Percentiles rank a stretch among this genome's conserved stretches.
phyloP scores from a whole-genome alignment of 176 grass and related monocot species.

The Themeda triandra region DNA sequence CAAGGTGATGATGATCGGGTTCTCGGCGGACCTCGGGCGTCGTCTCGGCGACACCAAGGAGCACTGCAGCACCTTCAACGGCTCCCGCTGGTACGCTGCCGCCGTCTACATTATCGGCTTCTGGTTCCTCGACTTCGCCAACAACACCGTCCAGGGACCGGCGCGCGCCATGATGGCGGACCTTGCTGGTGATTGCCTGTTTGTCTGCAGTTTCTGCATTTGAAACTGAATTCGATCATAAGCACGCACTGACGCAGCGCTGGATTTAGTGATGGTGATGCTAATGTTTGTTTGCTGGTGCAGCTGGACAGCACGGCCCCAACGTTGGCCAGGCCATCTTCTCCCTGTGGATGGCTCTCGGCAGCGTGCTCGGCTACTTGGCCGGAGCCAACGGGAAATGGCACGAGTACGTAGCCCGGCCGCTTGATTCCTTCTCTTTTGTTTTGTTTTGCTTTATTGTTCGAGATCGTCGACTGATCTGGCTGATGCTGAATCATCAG shows the following conservation, averaged over 20 bases:
- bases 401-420: conserved; percentile 31
- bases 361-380: conserved; percentile 81
- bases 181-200: conserved; percentile 28
- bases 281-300: neutral
- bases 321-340: conserved; percentile 63
- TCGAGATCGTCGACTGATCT: neutral
- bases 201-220: too few species aligned
- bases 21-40: conserved; percentile 84
- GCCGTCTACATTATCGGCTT: conserved; percentile 76
- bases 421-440: neutral
- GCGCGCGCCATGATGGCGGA: conserved; percentile 58
- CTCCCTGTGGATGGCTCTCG: conserved; percentile 85
- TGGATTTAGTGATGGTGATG: neutral
- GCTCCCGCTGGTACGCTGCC: conserved; percentile 57
- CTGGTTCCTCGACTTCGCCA: conserved; percentile 91
- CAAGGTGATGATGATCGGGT: conserved; percentile 54
- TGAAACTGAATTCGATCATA: neutral
- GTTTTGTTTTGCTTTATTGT: neutral
- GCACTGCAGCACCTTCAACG: conserved; percentile 63
- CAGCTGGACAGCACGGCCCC: conserved; percentile 40
- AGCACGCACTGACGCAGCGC: too few species aligned
- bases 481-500: neutral
- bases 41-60: conserved; percentile 71
- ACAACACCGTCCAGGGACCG: conserved; percentile 75
- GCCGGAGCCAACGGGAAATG: conserved; percentile 50